phyloP scores from a whole-genome alignment of 2,329 filamentous ascomycete genomes.

The Aspergillus fischeri region DNA sequence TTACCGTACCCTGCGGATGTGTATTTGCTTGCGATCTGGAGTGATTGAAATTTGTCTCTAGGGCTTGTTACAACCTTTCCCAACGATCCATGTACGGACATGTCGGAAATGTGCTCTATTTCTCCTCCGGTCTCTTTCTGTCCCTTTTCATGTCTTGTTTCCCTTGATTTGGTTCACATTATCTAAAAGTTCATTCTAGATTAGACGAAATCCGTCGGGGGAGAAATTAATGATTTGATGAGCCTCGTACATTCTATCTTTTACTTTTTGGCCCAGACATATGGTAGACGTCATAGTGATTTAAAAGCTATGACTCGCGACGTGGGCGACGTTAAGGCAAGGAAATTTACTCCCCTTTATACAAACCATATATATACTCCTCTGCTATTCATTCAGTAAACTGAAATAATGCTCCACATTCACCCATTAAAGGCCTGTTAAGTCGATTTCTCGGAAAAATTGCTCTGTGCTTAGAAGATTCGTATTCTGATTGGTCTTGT shows the following conservation, averaged over 20 bases:
- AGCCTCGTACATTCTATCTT: conserved; percentile 5
- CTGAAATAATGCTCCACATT: no score
- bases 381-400: no score
- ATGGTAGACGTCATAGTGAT: neutral
- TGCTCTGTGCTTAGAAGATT: neutral
- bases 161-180: conserved; percentile 19
- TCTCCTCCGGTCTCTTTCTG: neutral
- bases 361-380: neutral
- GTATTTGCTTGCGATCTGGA: neutral
- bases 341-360: neutral
- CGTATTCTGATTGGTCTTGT: neutral
- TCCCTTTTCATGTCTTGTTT: neutral
- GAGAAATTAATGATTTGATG: conserved; percentile 28
- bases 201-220: conserved; percentile 26
- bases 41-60: neutral
- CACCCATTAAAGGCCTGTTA: neutral
- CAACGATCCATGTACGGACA: neutral
- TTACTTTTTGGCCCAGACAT: neutral
- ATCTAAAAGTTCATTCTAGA: conserved; percentile 27
- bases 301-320: neutral
- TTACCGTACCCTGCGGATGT: neutral
- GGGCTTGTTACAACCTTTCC: neutral
- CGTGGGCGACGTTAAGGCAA: neutral
- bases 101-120: neutral
- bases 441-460: neutral